Conservation (phyloP, 2,329 filamentous ascomycete genomes). For the Epichloe baconii region DNA sequence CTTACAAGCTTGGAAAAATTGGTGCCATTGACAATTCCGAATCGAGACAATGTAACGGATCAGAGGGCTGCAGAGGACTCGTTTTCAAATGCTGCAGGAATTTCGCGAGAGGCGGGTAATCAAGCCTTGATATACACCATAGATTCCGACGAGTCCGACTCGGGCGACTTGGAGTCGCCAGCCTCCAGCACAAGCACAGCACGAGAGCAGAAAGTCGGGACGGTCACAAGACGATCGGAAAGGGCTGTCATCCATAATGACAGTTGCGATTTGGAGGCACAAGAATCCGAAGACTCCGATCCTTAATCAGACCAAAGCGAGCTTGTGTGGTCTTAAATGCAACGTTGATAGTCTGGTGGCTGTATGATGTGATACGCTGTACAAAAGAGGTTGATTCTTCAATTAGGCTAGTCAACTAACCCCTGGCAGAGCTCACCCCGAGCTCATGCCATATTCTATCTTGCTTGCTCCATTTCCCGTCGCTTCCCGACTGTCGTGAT, state of each 20-base stretch:
- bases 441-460: constrained; percentile 7
- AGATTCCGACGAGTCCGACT: background rate
- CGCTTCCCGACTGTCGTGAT: constrained; percentile 13
- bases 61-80: background rate
- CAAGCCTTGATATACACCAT: background rate
- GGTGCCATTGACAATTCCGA: background rate
- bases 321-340: background rate
- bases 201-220: constrained; percentile 10
- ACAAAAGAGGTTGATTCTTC: background rate
- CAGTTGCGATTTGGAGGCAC: constrained; percentile 8
- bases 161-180: constrained; percentile 10
- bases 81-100: background rate
- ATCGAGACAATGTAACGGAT: background rate
- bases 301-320: background rate
- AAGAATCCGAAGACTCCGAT: constrained; percentile 6
- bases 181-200: constrained; percentile 11
- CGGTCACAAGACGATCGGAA: constrained; percentile 8
- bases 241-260: constrained; percentile 1
- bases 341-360: too few relatives aligned
- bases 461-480: constrained; percentile 6
- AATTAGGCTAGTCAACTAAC: constrained; percentile 1
- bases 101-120: background rate
- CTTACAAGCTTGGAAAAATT: constrained; percentile 10
- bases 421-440: background rate
- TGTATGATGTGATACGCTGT: background rate